Conservation (phyloP, 495 filamentous ascomycete species). For the Niebla homalea region DNA sequence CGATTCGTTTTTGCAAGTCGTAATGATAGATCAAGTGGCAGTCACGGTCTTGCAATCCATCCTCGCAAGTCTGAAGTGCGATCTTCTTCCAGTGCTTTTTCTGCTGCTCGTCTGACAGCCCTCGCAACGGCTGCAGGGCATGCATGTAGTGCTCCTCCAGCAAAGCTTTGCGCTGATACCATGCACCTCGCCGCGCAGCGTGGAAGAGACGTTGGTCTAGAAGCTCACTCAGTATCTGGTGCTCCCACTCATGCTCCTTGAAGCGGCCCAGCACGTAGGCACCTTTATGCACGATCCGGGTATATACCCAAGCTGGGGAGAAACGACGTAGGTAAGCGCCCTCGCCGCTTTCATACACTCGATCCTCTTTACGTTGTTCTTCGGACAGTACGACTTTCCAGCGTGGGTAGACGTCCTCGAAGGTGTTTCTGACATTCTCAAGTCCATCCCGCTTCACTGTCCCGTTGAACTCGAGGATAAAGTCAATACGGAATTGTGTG, state of each 20-base stretch:
- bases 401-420: constrained; percentile 62
- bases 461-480: constrained; percentile 70
- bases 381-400: constrained; percentile 64
- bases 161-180: constrained; percentile 93
- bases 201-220: constrained; percentile 78
- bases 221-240: constrained; percentile 60
- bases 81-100: constrained; percentile 75
- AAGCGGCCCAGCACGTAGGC: constrained; percentile 68
- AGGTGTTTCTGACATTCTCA: constrained; percentile 55
- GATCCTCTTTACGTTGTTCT: constrained; percentile 70
- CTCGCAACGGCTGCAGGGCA: constrained; percentile 37
- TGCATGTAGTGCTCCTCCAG: constrained; percentile 93
- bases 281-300: constrained; percentile 81
- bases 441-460: constrained; percentile 51
- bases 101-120: constrained; percentile 44
- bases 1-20: constrained; percentile 83
- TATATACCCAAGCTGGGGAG: constrained; percentile 87
- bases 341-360: constrained; percentile 70
- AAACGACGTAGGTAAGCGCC: constrained; percentile 85
- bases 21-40: constrained; percentile 89
- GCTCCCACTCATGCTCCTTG: constrained; percentile 67
- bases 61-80: constrained; percentile 72
- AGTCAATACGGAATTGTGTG: constrained; percentile 72
- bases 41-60: constrained; percentile 70
- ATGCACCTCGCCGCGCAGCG: constrained; percentile 67